Conservation (phyloP, 129 eudicot species). For the Calendula officinalis region DNA sequence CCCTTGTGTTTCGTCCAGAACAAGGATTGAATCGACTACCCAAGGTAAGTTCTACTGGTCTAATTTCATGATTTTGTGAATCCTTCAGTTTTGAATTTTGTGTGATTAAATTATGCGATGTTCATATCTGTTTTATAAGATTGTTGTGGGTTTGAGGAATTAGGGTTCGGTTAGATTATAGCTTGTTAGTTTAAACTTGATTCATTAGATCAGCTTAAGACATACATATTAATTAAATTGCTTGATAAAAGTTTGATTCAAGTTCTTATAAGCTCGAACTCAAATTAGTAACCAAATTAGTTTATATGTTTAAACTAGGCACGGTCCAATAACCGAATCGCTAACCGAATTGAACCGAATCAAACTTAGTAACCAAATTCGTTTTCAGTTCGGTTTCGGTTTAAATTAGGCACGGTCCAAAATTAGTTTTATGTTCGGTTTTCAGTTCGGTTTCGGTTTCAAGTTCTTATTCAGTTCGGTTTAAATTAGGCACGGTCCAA, state of each 20-base stretch:
- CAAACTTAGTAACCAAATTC: no score
- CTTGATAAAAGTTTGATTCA: background rate
- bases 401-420: no score
- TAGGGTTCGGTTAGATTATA: constrained; percentile 11
- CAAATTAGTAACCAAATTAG: background rate
- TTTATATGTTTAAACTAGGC: no score
- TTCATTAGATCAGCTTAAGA: background rate
- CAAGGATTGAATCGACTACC: constrained; percentile 33
- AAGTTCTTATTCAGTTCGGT: no score
- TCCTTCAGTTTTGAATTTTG: background rate
- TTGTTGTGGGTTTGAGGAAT: constrained; percentile 15
- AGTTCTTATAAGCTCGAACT: background rate
- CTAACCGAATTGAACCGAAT: no score
- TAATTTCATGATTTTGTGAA: background rate
- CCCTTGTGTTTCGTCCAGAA: constrained; percentile 43
- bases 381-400: no score
- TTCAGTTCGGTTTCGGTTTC: no score
- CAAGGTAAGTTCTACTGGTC: constrained; percentile 37
- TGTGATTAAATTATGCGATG: background rate
- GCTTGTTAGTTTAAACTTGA: background rate
- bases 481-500: no score
- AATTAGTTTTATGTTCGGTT: no score
- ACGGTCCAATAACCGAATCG: no score
- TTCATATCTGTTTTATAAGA: no score
- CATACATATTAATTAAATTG: background rate